Percentiles rank a stretch among this genome's conserved stretches.
These are phyloP conservation scores for Phytophthora niederhauseri DNA, from an alignment of 352 stramenopile genomes.

Conservation along the genomic window DNA sequence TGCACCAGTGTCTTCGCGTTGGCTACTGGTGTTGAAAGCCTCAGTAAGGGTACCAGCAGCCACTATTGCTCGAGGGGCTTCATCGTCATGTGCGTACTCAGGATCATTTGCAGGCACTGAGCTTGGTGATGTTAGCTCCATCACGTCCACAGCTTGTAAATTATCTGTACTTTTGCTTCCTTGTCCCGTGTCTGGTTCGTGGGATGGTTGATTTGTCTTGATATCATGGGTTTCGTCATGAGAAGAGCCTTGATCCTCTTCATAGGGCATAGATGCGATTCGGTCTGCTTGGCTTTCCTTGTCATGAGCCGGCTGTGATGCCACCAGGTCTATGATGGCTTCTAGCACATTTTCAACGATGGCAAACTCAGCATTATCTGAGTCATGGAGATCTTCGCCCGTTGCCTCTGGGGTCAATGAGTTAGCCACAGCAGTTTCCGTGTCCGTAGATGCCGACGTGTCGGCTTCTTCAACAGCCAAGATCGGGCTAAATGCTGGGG, in stretches of 20 bases:
- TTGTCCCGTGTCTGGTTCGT: neutral
- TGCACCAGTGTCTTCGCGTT: too few relatives aligned
- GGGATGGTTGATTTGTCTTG: neutral
- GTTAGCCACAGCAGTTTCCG: neutral
- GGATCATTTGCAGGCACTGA: too few relatives aligned
- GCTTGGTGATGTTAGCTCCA: too few relatives aligned
- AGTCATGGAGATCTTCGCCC: neutral
- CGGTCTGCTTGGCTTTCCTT: neutral
- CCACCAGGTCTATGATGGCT: constrained; percentile 10
- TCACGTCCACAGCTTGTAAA: too few relatives aligned
- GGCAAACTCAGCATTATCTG: neutral
- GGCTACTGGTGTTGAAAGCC: neutral
- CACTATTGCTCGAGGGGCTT: neutral
- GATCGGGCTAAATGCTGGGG: neutral
- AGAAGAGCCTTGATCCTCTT: neutral
- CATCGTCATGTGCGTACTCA: neutral
- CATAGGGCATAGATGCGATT: neutral
- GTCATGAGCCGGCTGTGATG: neutral
- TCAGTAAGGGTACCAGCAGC: neutral
- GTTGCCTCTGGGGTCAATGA: neutral
- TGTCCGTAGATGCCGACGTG: neutral
- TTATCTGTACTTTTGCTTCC: neutral
- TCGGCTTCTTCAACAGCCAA: neutral
- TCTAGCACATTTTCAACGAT: constrained; percentile 10
- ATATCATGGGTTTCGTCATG: neutral